A percentile compares a stretch with the other conserved stretches of the same genome.
Evolutionary conservation across 2,329 filamentous ascomycete genomes (phyloP).

Genomic region (Cadophora sp.): DNA sequence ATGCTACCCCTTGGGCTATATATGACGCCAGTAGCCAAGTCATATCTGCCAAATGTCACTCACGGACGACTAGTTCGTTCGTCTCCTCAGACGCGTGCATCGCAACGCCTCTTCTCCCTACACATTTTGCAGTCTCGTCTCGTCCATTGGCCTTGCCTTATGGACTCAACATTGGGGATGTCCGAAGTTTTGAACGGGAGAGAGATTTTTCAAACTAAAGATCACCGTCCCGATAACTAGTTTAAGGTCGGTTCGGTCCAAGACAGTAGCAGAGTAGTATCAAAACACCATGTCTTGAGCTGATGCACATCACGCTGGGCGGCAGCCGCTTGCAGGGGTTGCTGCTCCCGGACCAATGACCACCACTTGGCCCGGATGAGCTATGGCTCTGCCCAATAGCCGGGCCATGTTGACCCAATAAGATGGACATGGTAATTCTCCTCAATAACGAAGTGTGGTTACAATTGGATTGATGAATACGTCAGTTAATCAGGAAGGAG

Average conservation of each 20-base stretch:
- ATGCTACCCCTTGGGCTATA: background rate
- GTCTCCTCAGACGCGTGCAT: background rate
- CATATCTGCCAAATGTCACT: background rate
- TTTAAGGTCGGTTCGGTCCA: background rate
- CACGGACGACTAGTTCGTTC: background rate
- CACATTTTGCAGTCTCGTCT: background rate
- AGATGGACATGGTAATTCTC: constrained; percentile 9
- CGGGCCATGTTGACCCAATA: background rate
- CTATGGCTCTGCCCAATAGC: constrained; percentile 3
- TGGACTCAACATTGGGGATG: constrained; percentile 16
- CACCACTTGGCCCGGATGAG: background rate
- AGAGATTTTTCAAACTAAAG: background rate
- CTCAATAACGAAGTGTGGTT: background rate
- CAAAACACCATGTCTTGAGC: constrained; percentile 2
- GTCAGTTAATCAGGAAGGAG: background rate
- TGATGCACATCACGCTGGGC: background rate
- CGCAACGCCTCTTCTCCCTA: background rate
- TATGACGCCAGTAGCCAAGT: background rate
- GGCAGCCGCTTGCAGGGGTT: constrained; percentile 5
- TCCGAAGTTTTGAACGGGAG: constrained; percentile 2
- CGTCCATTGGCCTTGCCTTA: constrained; percentile 1
- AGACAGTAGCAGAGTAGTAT: background rate
- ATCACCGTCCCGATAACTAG: constrained; percentile 3
- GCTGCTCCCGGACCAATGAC: constrained; percentile 6
- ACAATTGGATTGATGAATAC: background rate